These are phyloP conservation scores for Suillus weaverae DNA, from an alignment of 768 basidiomycete species.

Conservation along the genomic window DNA sequence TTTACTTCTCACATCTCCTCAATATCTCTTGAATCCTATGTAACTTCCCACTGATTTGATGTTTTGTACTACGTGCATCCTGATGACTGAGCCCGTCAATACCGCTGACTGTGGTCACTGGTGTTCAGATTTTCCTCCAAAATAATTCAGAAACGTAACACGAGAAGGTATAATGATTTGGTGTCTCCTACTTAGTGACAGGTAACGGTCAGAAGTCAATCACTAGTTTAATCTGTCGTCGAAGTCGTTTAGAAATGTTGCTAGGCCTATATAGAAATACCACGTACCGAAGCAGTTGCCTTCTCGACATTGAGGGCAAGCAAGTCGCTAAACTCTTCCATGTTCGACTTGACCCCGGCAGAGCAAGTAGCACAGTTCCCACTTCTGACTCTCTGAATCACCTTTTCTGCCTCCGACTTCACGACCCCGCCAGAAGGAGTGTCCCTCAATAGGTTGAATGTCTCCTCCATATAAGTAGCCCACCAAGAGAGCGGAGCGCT, in stretches of 20 bases:
- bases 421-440: constrained; percentile 1
- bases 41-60: not conserved
- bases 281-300: constrained; percentile 17
- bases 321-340: constrained; percentile 17
- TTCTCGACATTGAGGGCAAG: constrained; percentile 12
- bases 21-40: not conserved
- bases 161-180: not conserved
- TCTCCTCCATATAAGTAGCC: constrained; percentile 10
- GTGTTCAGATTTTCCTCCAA: not conserved
- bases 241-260: not conserved
- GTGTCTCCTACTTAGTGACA: not conserved
- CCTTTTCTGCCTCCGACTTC: not conserved
- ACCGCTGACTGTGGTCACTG: too few species aligned
- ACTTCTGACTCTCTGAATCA: not conserved
- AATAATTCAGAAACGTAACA: not conserved
- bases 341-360: constrained; percentile 6
- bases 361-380: constrained; percentile 9
- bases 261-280: not conserved
- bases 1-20: not conserved
- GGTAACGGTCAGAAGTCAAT: not conserved
- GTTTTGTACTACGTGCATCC: not conserved
- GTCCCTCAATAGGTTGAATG: constrained; percentile 2
- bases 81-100: too few species aligned
- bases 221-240: not conserved
- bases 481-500: not conserved